phyloP scores from a whole-genome alignment of 331 rosid species.

The Spiraea crenata region DNA sequence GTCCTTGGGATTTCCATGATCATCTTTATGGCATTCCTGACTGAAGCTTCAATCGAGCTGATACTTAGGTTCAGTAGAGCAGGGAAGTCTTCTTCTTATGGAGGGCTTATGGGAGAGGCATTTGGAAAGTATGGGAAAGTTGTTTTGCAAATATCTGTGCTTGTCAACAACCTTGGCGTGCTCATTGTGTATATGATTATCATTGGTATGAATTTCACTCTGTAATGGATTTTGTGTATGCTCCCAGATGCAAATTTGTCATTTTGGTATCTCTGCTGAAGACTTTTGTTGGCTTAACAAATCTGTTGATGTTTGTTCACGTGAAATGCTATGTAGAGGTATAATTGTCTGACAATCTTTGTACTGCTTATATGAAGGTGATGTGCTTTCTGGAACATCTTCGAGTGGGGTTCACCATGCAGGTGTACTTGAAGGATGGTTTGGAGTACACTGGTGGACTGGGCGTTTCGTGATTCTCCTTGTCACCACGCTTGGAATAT shows the following conservation, averaged over 20 bases:
- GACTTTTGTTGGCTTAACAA: conserved; percentile 11
- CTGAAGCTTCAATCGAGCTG: conserved; percentile 75
- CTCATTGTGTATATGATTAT: conserved; percentile 84
- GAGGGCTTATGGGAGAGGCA: conserved; percentile 75
- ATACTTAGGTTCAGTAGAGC: conserved; percentile 71
- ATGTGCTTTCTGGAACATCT: conserved; percentile 93
- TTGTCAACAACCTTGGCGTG: conserved; percentile 62
- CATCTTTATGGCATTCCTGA: conserved; percentile 67
- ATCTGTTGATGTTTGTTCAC: neutral
- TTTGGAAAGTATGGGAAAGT: conserved; percentile 75
- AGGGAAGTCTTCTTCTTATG: conserved; percentile 65
- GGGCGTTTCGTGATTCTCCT: conserved; percentile 66
- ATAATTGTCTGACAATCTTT: conserved; percentile 35
- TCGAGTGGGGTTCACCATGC: conserved; percentile 66
- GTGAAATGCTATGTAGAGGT: neutral
- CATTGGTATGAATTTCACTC: conserved; percentile 52
- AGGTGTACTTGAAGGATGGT: conserved; percentile 95
- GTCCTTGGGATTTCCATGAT: conserved; percentile 70
- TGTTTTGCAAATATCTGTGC: conserved; percentile 47
- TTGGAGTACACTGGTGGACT: conserved; percentile 92
- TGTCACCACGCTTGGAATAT: conserved; percentile 56
- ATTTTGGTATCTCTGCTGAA: conserved; percentile 1
- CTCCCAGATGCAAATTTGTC: neutral
- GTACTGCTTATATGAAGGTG: conserved; percentile 53
- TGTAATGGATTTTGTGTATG: neutral